Evolutionary conservation across 2,329 filamentous ascomycete genomes (phyloP).

Genomic region (Stylonectria norvegica): DNA sequence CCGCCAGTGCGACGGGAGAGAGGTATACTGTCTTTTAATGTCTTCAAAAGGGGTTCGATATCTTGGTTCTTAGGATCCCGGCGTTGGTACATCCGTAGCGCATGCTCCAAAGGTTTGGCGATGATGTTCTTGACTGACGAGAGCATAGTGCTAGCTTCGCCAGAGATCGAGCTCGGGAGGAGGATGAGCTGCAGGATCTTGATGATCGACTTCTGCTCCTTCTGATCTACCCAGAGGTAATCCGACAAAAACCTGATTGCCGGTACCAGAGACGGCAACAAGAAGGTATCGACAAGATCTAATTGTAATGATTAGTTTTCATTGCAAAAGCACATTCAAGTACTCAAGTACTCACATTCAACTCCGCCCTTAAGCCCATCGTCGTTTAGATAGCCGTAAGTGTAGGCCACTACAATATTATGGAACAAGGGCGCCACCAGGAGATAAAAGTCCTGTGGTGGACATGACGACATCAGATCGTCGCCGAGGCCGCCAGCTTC

Average conservation of each 20-base stretch:
- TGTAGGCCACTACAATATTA: conserved; percentile 68
- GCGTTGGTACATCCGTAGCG: conserved; percentile 63
- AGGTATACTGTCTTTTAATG: conserved; percentile 58
- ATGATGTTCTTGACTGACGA: conserved; percentile 68
- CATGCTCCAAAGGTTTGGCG: conserved; percentile 64
- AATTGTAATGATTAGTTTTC: conserved; percentile 14
- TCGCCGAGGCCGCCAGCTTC: conserved; percentile 72
- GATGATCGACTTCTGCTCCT: conserved; percentile 65
- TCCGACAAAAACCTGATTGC: conserved; percentile 69
- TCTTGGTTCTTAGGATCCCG: conserved; percentile 65
- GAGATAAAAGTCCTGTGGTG: conserved; percentile 78
- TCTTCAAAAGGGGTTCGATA: conserved; percentile 65
- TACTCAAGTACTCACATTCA: conserved; percentile 56
- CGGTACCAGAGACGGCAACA: conserved; percentile 73
- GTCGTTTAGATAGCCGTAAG: conserved; percentile 61
- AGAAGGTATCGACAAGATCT: conserved; percentile 76
- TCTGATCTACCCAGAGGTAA: conserved; percentile 64
- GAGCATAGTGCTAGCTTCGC: conserved; percentile 69
- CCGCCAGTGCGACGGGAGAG: conserved; percentile 59
- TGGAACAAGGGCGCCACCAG: conserved; percentile 74
- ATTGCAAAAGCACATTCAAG: fast-evolving
- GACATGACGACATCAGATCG: conserved; percentile 77
- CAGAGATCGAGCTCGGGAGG: conserved; percentile 65
- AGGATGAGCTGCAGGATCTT: conserved; percentile 71
- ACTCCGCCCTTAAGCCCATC: conserved; percentile 71